Base-by-base conservation (phyloP, 2,329 filamentous ascomycete species). In the Torrubiella hemipterigena region DNA sequence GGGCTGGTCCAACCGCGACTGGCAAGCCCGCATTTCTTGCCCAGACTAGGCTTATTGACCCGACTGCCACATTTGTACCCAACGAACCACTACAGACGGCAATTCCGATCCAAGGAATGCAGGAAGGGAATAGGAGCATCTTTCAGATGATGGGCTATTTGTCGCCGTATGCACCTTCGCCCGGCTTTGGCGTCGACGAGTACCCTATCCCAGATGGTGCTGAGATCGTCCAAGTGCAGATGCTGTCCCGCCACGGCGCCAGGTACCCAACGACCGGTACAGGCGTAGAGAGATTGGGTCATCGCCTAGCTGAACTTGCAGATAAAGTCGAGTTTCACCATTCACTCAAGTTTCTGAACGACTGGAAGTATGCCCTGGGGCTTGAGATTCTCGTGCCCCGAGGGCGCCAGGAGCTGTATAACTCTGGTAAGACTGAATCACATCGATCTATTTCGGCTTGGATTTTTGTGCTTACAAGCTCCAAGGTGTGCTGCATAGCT, bases 111-210 rank as follows among this genome's bases (percentile, higher is more conserved):
- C 48, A 64, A 31, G 77, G 77, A 17, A 61, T 63, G 54, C 64
- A 65, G 29, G 52, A 55, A 3, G 56, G 67, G 17, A 69, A 77
- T 44, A 58, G 65, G 40, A 80, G 72, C 52, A 81, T 85, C 43
- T 85, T 84, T 52, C 65, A 75, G 38, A 61, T 77, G 46, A 77
- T 82, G 63, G 81, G 77, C 29, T 63, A 45, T 35, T 52, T 85
- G 18, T 74, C 73, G 23, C 78, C 80, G 4, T 86, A 85, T 51
- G 71, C 70, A 38, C 74, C 79, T 0, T 75, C 77, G 33, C 70
- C 77, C 0, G 81, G 81, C 2, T 86, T 85, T 40, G 81, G 81
- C 3, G 77, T 82, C 1, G 60, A 78, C 12, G 81, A 87, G 52
- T 81, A 78, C 43, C 63, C 78, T 4, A 51, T 83, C 12, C 81